Evolutionary conservation across 192 early-diverging fungal genomes (phyloP).

Genomic region (Coemansia sp.): DNA sequence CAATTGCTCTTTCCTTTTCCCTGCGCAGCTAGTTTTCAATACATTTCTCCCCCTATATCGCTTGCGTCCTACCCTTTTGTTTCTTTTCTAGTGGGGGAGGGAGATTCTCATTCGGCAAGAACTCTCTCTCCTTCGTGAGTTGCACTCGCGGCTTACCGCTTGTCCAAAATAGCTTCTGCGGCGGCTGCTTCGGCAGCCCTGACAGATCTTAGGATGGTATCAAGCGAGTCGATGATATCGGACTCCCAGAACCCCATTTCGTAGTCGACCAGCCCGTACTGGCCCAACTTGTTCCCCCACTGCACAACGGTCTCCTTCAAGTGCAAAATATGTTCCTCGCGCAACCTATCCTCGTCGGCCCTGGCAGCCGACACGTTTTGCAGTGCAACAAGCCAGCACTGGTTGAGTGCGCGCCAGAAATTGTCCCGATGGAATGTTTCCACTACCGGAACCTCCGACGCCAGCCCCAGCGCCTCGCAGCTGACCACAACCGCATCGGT

Average conservation of each 20-base stretch:
- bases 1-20: constrained; percentile 19
- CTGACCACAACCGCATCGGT: constrained; percentile 68
- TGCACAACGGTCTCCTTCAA: constrained; percentile 62
- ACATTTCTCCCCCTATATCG: neutral
- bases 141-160: too few species aligned
- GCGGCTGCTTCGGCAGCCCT: neutral
- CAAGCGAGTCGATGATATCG: constrained; percentile 71
- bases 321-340: constrained; percentile 61
- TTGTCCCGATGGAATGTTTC: constrained; percentile 63
- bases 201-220: constrained; percentile 48
- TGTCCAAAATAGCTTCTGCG: neutral
- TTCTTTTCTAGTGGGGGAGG: too few species aligned
- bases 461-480: constrained; percentile 68
- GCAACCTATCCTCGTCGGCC: constrained; percentile 58
- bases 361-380: constrained; percentile 58
- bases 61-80: neutral
- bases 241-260: constrained; percentile 82
- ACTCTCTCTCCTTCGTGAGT: neutral
- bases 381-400: constrained; percentile 75
- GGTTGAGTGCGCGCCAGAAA: constrained; percentile 76
- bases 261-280: constrained; percentile 82
- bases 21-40: constrained; percentile 15
- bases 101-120: too few species aligned
- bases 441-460: constrained; percentile 63
- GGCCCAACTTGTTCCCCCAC: constrained; percentile 72